Evolutionary conservation across 2,329 filamentous ascomycete species (phyloP), one percentile per base, ranked within the genome.

Genomic region (Talaromyces sp.): DNA sequence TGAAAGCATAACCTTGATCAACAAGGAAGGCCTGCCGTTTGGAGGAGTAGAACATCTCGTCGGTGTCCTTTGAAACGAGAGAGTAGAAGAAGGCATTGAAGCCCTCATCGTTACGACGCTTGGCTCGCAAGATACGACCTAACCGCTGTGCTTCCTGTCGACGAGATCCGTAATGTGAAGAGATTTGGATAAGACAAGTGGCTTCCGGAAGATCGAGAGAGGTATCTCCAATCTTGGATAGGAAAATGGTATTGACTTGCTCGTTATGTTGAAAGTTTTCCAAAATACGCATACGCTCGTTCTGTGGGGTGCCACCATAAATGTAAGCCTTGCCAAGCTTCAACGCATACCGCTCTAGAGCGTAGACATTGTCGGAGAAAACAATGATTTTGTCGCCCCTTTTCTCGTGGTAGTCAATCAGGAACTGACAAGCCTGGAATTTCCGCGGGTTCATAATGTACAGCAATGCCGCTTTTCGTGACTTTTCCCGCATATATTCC

Each of bases 51-150:
- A 88, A 95, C 93, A 99, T 98, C 74, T 99, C 95, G 63, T 93
- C 89, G 0, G 95, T 99, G 72, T 99, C 95, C 74, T 98, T 98
- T 6, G 91, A 96, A 3, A 99, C 95, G 0, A 99, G 84, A 0
- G 91, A 96, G 78, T 99, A 99, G 80, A 99, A 99, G 76, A 98
- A 99, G 0, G 95, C 95, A 71, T 99, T 99, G 76, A 99, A 99
- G 8, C 95, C 95, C 74, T 98, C 95, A 68, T 99, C 95, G 68
- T 97, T 98, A 72, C 95, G 85, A 19, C 95, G 86, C 78, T 99
- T 99, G 14, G 95, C 95, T 76, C 95, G 86, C 3, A 99, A 84
- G 68, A 99, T 98, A 56, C 95, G 89, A 3, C 95, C 95, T 0
- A 98, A 82, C 2, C 95, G 87, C 73, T 98, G 95, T 0, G 95